These are phyloP conservation scores for Podospora fimiseda DNA, from an alignment of 495 filamentous ascomycete genomes.

Conservation along the genomic window DNA sequence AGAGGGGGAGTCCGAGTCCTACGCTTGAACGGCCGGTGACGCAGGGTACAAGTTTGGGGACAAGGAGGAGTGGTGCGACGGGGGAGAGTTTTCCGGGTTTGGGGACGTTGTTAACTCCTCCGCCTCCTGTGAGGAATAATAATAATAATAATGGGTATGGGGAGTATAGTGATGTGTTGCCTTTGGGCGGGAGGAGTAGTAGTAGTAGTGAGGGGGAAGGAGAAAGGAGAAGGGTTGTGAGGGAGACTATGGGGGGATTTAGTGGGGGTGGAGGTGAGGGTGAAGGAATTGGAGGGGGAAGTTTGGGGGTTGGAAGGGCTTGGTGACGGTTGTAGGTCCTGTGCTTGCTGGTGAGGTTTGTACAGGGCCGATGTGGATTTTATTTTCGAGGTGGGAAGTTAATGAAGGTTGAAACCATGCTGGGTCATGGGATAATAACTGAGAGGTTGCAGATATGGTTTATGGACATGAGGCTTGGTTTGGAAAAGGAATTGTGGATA, in stretches of 20 bases:
- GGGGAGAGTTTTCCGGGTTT: not conserved
- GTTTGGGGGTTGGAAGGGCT: not conserved
- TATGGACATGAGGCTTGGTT: not conserved
- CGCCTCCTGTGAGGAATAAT: not conserved
- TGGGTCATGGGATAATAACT: not conserved
- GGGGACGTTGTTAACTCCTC: not conserved
- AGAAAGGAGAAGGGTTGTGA: not conserved
- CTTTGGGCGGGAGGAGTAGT: not conserved
- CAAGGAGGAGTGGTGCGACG: not conserved
- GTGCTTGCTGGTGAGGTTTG: not conserved
- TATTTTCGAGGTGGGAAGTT: not conserved
- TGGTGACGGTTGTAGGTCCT: constrained; percentile 6
- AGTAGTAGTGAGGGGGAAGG: not conserved
- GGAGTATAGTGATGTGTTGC: not conserved
- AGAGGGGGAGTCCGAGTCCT: not conserved
- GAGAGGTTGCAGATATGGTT: not conserved
- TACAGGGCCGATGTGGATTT: not conserved
- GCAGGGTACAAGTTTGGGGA: not conserved
- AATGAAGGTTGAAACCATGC: not conserved
- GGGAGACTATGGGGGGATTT: not conserved
- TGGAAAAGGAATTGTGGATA: not conserved
- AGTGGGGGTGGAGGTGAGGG: not conserved
- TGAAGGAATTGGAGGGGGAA: not conserved
- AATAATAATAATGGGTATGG: not conserved
- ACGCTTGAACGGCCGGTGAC: not conserved